Conservation (phyloP, 2,329 filamentous ascomycete genomes). For the Cercospora citrullina region DNA sequence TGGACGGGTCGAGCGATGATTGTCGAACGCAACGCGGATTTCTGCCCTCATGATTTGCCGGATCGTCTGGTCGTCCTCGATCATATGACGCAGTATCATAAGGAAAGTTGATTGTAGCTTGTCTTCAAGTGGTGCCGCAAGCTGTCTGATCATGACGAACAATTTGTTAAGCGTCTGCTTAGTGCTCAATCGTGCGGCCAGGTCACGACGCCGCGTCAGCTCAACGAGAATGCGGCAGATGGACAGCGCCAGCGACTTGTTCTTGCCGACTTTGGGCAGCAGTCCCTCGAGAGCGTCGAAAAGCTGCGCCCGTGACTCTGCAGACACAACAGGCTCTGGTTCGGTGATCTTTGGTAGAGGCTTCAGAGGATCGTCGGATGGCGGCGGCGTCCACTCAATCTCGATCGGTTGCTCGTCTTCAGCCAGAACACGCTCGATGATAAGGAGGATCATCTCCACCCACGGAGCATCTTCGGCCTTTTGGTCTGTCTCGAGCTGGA, state of each 20-base stretch:
- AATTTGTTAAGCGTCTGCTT: conserved; percentile 86
- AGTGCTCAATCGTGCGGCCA: conserved; percentile 76
- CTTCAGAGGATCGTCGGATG: conserved; percentile 45
- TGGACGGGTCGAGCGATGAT: conserved; percentile 45
- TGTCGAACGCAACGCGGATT: conserved; percentile 74
- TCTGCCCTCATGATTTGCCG: conserved; percentile 90
- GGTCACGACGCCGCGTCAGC: conserved; percentile 73
- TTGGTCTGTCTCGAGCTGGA: conserved; percentile 68
- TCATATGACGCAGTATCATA: conserved; percentile 84
- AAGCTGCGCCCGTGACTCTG: conserved; percentile 67
- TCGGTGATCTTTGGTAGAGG: conserved; percentile 56
- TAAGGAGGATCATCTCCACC: conserved; percentile 85
- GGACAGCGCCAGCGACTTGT: conserved; percentile 79
- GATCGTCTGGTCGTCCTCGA: conserved; percentile 89
- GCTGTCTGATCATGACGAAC: conserved; percentile 93
- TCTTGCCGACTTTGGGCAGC: conserved; percentile 82
- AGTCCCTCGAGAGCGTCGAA: conserved; percentile 79
- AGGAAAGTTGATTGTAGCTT: conserved; percentile 75
- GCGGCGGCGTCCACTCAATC: conserved; percentile 63
- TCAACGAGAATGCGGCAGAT: conserved; percentile 82
- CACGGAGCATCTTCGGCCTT: conserved; percentile 79
- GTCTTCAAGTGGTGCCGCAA: conserved; percentile 74
- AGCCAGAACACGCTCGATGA: conserved; percentile 85
- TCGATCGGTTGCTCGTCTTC: conserved; percentile 81
- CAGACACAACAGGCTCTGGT: conserved; percentile 62